Conservation (phyloP, 208 protist species). For the Kentomonas sorsogonicus region DNA sequence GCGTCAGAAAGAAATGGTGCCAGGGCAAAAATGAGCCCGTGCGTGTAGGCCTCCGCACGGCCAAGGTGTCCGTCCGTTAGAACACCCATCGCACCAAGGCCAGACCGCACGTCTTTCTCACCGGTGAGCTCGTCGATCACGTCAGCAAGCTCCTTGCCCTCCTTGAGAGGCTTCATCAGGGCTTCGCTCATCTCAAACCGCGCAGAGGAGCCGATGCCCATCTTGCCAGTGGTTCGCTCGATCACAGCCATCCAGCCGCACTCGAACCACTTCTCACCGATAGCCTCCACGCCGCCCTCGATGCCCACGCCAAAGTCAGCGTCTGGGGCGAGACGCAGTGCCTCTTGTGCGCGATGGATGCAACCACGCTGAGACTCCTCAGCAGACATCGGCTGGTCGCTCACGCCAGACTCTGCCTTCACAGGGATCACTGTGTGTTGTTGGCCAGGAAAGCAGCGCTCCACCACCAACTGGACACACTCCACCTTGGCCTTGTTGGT, state of each 20-base stretch:
- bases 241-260: conserved; percentile 79
- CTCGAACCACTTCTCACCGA: conserved; percentile 66
- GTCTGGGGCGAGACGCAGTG: conserved; percentile 32
- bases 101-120: conserved; percentile 65
- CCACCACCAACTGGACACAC: conserved; percentile 30
- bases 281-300: conserved; percentile 70
- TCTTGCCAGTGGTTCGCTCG: conserved; percentile 37
- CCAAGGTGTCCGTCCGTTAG: conserved; percentile 62
- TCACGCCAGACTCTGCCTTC: conserved; percentile 41
- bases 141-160: conserved; percentile 71
- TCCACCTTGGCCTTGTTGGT: conserved; percentile 74
- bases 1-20: conserved; percentile 69
- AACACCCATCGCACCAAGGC: conserved; percentile 75
- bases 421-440: conserved; percentile 39
- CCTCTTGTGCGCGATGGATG: conserved; percentile 39
- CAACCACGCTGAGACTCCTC: conserved; percentile 57
- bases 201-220: conserved; percentile 62
- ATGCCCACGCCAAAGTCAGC: conserved; percentile 72
- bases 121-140: conserved; percentile 76
- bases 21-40: conserved; percentile 76
- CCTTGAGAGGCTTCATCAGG: conserved; percentile 52
- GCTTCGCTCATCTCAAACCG: conserved; percentile 74
- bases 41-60: conserved; percentile 54
- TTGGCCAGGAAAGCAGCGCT: conserved; percentile 51
- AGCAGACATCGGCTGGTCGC: conserved; percentile 69